Base-by-base conservation (phyloP, 805 yeast genomes). In the Phaffomyces opuntiae region DNA sequence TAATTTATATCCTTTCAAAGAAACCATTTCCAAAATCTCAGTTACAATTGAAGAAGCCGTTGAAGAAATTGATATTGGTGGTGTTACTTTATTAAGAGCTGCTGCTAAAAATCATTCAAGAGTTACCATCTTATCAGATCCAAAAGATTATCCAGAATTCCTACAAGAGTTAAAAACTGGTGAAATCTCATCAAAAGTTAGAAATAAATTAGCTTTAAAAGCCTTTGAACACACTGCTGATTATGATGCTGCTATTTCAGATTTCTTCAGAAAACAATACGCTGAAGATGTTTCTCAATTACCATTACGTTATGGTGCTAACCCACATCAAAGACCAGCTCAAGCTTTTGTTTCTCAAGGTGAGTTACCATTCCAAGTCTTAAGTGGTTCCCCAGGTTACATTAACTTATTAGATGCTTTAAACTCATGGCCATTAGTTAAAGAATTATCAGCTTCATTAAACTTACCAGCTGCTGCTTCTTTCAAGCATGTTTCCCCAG, bases 301-400 rank as follows among this genome's bases (percentile, higher is more conserved):
- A 68, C 91, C 97, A 27, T 78, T 93, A 61, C 83, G 99, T 74
- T 93, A 93, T 68, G 99, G 99, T 67, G 96, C 96, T 49, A 93
- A 93, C 75, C 99, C 99, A 49, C 98, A 93, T 69, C 99, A 93
- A 75, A 93, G 88, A 70, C 99, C 99, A 42, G 97, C 99, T 29
- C 99, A 93, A 75, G 96, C 98, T 44, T 93, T 69, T 63, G 95
- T 93, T 47, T 66, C 82, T 48, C 78, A 81, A 55, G 96, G 95
- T 59, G 85, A 83, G 54, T 77, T 93, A 55, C 99, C 99, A 42
- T 91, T 93, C 76, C 85, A 85, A 72, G 98, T 91, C 26, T 74
- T 93, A 58, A 73, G 81, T 56, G 99, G 99, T 49, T 83, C 96
- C 47, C 99, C 99, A 54, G 98, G 99, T 57, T 93, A 93, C 75